Evolutionary conservation across 495 filamentous ascomycete genomes (phyloP).

Genomic region (Xylaria telfairii): DNA sequence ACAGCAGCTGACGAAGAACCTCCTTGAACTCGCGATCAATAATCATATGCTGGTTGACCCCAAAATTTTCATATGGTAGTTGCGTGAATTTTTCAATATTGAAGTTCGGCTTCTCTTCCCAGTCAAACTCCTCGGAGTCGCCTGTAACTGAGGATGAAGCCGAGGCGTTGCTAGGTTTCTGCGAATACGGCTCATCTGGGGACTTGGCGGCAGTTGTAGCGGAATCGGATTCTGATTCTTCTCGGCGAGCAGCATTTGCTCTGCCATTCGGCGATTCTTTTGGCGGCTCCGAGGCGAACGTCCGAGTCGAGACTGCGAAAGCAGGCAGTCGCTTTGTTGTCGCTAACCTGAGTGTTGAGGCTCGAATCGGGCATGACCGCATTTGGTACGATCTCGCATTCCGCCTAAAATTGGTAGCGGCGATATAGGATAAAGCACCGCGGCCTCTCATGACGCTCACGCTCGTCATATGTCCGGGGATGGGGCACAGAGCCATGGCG

Average conservation of each 20-base stretch:
- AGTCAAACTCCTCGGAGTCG: conserved; percentile 51
- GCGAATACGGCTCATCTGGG: conserved; percentile 37
- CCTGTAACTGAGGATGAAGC: conserved; percentile 26
- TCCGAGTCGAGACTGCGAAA: conserved; percentile 24
- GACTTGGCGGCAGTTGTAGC: conserved; percentile 37
- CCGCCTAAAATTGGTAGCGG: neutral
- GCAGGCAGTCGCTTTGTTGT: conserved; percentile 3
- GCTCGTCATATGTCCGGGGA: conserved; percentile 19
- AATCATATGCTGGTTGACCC: conserved; percentile 92
- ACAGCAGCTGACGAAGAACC: conserved; percentile 82
- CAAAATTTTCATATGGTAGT: conserved; percentile 86
- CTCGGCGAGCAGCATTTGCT: conserved; percentile 28
- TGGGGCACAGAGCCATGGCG: conserved; percentile 33
- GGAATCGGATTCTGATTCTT: conserved; percentile 40
- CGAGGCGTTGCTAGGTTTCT: conserved; percentile 22
- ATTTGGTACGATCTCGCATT: conserved; percentile 10
- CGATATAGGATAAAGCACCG: neutral
- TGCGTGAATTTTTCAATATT: conserved; percentile 82
- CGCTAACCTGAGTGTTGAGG: neutral
- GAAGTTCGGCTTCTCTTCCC: conserved; percentile 82
- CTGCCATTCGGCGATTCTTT: conserved; percentile 27
- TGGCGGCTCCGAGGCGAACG: conserved; percentile 31
- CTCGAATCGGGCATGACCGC: conserved; percentile 14
- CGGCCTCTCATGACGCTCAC: conserved; percentile 8
- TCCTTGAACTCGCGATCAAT: conserved; percentile 96